Conservation (phyloP, 495 filamentous ascomycete species). For the Haplographium delicatum region DNA sequence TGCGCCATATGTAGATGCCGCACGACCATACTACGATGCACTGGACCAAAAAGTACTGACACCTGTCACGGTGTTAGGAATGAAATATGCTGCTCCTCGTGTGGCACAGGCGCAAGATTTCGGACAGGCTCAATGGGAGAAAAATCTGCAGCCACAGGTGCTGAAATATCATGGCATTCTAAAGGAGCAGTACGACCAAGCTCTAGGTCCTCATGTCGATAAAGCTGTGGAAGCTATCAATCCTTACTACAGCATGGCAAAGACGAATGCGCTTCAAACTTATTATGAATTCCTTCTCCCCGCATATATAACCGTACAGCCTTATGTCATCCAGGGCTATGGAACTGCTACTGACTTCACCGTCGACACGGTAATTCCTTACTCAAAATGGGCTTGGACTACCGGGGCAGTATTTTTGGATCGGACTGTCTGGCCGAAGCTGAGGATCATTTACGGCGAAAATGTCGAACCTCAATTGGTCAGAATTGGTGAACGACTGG, state of each 20-base stretch:
- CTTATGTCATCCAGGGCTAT: constrained; percentile 70
- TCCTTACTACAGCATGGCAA: constrained; percentile 68
- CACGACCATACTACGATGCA: constrained; percentile 65
- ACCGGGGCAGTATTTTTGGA: constrained; percentile 63
- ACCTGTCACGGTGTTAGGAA: constrained; percentile 59
- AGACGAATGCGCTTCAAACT: constrained; percentile 53
- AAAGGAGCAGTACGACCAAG: constrained; percentile 59
- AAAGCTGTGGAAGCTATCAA: constrained; percentile 47
- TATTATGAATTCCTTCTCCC: constrained; percentile 72
- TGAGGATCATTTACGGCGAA: constrained; percentile 75
- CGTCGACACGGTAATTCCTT: constrained; percentile 65
- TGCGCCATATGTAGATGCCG: constrained; percentile 73
- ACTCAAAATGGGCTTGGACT: constrained; percentile 62
- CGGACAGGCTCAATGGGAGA: constrained; percentile 69
- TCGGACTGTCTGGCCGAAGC: constrained; percentile 69
- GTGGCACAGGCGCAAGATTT: constrained; percentile 60
- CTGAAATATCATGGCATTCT: constrained; percentile 53
- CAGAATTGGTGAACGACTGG: constrained; percentile 84
- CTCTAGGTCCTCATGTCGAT: constrained; percentile 69
- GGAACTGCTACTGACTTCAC: constrained; percentile 59
- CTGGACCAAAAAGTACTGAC: constrained; percentile 62
- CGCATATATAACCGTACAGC: constrained; percentile 62
- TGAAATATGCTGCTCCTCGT: constrained; percentile 72
- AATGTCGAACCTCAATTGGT: constrained; percentile 94
- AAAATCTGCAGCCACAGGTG: constrained; percentile 67